phyloP scores from a whole-genome alignment of 768 basidiomycete genomes.

The Holtermannia corniformis region DNA sequence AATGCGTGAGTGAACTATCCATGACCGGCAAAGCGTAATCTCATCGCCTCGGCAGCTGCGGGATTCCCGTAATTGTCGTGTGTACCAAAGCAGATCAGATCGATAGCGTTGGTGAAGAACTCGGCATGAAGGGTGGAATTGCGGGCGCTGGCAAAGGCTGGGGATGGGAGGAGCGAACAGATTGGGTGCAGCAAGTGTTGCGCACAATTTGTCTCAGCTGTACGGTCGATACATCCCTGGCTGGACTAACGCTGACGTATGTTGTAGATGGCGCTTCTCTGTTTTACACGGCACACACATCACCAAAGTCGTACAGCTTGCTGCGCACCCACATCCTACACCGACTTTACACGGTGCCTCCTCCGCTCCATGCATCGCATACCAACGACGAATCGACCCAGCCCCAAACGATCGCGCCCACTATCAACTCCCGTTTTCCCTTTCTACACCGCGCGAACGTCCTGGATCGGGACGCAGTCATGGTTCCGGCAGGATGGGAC shows the following conservation, averaged over 20 bases:
- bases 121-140: constrained; percentile 64
- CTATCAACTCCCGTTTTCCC: constrained; percentile 58
- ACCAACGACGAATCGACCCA: constrained; percentile 40
- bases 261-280: constrained; percentile 73
- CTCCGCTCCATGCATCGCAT: constrained; percentile 45
- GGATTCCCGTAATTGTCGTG: constrained; percentile 76
- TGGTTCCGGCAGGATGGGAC: constrained; percentile 95
- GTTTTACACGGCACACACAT: constrained; percentile 73
- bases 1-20: constrained; percentile 46
- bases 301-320: constrained; percentile 62
- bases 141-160: constrained; percentile 19
- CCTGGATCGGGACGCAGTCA: constrained; percentile 80
- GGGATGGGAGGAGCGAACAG: constrained; percentile 76
- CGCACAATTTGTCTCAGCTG: constrained; percentile 87
- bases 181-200: constrained; percentile 89
- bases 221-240: constrained; percentile 45
- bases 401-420: not conserved
- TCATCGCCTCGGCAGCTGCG: constrained; percentile 35
- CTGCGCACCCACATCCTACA: constrained; percentile 79
- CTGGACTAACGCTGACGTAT: not conserved
- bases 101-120: constrained; percentile 61
- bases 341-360: constrained; percentile 63
- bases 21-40: not conserved
- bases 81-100: constrained; percentile 92
- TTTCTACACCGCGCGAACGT: constrained; percentile 82